Conservation (phyloP, 176 grass and related monocot species). For the Coix lacrymajobi region DNA sequence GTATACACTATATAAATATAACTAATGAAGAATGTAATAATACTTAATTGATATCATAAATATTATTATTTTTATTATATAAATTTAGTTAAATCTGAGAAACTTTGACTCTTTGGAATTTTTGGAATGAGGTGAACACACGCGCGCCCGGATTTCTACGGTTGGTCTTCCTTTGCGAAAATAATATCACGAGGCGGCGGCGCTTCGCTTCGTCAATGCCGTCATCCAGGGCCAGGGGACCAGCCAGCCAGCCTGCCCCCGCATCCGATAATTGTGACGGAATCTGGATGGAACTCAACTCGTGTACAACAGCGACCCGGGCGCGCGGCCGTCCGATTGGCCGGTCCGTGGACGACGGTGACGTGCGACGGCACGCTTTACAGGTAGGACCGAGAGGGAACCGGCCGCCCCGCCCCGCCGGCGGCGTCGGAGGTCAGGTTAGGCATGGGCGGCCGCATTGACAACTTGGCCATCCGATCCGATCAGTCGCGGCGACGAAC, state of each 20-base stretch:
- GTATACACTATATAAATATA: too few relatives aligned
- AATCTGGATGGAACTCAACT: background rate
- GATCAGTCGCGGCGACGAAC: background rate
- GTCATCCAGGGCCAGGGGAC: background rate
- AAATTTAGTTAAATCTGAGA: too few relatives aligned
- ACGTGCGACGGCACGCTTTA: conserved; percentile 26
- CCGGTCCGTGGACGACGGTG: background rate
- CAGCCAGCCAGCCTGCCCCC: background rate
- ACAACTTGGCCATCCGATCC: background rate
- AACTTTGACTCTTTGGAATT: too few relatives aligned
- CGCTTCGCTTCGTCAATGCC: background rate
- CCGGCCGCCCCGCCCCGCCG: background rate
- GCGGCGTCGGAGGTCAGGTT: conserved; percentile 34
- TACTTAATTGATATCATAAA: too few relatives aligned
- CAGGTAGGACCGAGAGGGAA: conserved; percentile 31
- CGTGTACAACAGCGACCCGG: background rate
- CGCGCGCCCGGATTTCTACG: background rate
- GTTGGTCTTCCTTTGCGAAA: background rate
- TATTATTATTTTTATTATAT: too few relatives aligned
- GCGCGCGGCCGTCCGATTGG: background rate
- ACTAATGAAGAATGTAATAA: too few relatives aligned
- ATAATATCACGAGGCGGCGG: background rate
- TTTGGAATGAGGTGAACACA: too few relatives aligned
- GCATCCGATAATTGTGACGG: background rate
- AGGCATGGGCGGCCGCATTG: conserved; percentile 5